phyloP scores from a whole-genome alignment of 2,329 filamentous ascomycete genomes.

The Geosmithia morbida region DNA sequence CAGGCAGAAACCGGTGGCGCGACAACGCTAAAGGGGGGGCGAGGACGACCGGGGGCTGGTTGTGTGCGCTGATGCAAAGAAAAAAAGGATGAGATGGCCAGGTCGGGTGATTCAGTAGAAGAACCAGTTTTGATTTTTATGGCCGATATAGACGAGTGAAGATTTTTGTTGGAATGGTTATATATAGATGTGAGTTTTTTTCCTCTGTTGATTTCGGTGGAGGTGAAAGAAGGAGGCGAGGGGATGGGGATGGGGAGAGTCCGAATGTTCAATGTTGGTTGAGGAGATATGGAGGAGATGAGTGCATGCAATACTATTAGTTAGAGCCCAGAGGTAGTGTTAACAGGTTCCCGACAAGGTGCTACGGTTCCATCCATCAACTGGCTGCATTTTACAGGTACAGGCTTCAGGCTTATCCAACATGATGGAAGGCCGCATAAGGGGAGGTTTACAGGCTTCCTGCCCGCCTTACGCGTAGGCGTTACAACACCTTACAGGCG shows the following conservation, averaged over 20 bases:
- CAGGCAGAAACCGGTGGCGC: background rate
- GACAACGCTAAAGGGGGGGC: background rate
- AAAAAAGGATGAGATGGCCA: background rate
- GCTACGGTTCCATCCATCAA: too few relatives aligned
- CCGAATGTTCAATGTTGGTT: background rate
- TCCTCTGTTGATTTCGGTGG: background rate
- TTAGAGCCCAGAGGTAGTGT: background rate
- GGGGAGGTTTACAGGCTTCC: too few relatives aligned
- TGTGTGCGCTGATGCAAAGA: background rate
- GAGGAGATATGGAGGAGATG: background rate
- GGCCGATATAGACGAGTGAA: background rate
- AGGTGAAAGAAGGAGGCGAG: background rate
- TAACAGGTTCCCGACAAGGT: too few relatives aligned
- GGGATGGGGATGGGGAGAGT: constrained; percentile 1
- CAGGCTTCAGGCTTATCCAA: too few relatives aligned
- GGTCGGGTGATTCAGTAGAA: too few relatives aligned
- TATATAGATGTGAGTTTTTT: background rate
- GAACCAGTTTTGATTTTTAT: background rate
- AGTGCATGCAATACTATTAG: background rate
- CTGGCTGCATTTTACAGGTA: too few relatives aligned
- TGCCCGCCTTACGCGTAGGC: too few relatives aligned
- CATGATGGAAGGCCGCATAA: too few relatives aligned
- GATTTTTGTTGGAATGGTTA: background rate
- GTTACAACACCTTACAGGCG: too few relatives aligned
- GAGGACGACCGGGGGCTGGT: background rate